phyloP scores from a whole-genome alignment of 805 yeast species.

The Yamadazyma olivae region DNA sequence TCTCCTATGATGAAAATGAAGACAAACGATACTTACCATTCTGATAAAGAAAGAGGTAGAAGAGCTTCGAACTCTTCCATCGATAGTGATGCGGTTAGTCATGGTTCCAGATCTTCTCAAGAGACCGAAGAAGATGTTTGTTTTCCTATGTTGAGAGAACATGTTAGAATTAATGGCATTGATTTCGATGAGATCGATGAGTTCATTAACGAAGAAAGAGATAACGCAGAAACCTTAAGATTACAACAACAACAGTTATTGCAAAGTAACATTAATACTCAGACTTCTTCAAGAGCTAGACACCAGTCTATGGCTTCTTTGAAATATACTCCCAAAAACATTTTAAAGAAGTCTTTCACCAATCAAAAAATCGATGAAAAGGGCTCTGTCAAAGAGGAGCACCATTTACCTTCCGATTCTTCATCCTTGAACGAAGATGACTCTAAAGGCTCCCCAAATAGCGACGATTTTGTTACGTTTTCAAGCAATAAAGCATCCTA shows the following conservation, averaged over 20 bases:
- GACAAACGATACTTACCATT: conserved; percentile 21
- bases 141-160: conserved; percentile 82
- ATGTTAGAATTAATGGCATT: conserved; percentile 63
- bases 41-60: conserved; percentile 22
- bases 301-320: conserved; percentile 43
- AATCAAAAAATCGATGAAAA: conserved; percentile 1
- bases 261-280: conserved; percentile 6
- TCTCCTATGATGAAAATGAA: conserved; percentile 25
- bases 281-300: conserved; percentile 7
- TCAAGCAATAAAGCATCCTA: conserved; percentile 4
- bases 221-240: conserved; percentile 31
- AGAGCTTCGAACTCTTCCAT: conserved; percentile 36
- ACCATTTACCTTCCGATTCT: conserved; percentile 8
- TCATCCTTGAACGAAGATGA: conserved; percentile 10
- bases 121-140: conserved; percentile 98
- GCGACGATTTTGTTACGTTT: conserved; percentile 11
- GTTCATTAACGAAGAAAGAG: conserved; percentile 61
- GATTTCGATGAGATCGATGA: conserved; percentile 91
- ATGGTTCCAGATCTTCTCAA: conserved; percentile 73
- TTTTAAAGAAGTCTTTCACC: conserved; percentile 15
- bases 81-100: conserved; percentile 69
- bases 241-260: conserved; percentile 24
- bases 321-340: conserved; percentile 57
- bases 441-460: conserved; percentile 1
- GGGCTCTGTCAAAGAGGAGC: conserved; percentile 4